Evolutionary conservation across 768 basidiomycete species (phyloP), one percentile per base, ranked within the genome.

Genomic region (Russula virescens): DNA sequence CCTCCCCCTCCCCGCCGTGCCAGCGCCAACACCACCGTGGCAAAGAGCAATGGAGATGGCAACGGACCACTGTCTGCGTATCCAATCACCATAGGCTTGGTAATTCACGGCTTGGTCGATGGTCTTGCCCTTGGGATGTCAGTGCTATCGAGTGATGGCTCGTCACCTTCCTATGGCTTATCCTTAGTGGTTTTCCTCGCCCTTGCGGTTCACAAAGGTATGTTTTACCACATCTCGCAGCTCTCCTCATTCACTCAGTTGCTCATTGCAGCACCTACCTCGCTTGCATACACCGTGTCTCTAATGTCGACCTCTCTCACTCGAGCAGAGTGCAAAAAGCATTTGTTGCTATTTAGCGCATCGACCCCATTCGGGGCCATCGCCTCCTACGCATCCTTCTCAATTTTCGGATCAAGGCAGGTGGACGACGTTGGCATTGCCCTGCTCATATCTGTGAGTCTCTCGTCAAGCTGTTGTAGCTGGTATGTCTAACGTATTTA

Each of bases 121-220:
- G 95, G 97, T 4, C 85, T 97, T 61, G 93, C 92, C 2, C 77
- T 98, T 43, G 97, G 96, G 25, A 88, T 94, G 21, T 88, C 89
- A 3, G 80, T 82, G 14, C 75, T 87, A 42, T 72, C 74, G 23
- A 62, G 66, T 11, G 69, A 71, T 21, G 51, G 55, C 7, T 61
- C 73, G 0, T 76, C 70, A 11, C 71, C 66, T 60, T 74, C 77
- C 19, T 77, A 76, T 25, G 79, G 77, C 40, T 71, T 98, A 35
- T 90, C 94, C 1, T 70, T 93, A 11, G 79, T 98, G 47, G 88
- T 99, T 4, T 98, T 98, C 71, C 71, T 97, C 25, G 95, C 97
- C 3, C 82, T 99, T 46, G 80, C 91, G 52, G 78, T 98, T 23
- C 97, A 98, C 75, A 98, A 98, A 82, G 90, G 91, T 81, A 50